A percentile compares a stretch with the other conserved stretches of the same genome.
Conservation (phyloP, 345 rosid genomes). For the Physaria fendleri region DNA sequence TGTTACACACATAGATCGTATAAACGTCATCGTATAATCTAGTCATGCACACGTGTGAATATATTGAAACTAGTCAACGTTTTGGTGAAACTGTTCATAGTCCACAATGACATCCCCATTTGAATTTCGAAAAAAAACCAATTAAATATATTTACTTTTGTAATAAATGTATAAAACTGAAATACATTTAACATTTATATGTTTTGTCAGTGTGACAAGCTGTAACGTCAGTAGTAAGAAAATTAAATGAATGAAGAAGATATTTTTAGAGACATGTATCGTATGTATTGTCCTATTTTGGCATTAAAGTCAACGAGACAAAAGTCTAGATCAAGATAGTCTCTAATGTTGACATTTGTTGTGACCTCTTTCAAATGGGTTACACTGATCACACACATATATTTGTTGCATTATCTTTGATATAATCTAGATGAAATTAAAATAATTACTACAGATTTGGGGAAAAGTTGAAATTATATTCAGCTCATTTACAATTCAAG, state of each 20-base stretch:
- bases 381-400: background rate
- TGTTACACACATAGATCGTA: background rate
- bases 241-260: constrained; percentile 6
- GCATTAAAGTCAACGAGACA: constrained; percentile 30
- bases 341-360: constrained; percentile 24
- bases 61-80: background rate
- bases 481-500: background rate
- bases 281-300: constrained; percentile 18
- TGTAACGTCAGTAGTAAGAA: constrained; percentile 18
- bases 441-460: background rate
- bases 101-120: background rate
- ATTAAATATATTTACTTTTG: too few relatives aligned
- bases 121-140: too few relatives aligned
- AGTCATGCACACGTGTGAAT: constrained; percentile 5
- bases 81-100: background rate
- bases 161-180: too few relatives aligned
- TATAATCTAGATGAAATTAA: background rate
- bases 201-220: constrained; percentile 11
- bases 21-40: background rate
- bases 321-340: constrained; percentile 18
- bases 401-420: background rate
- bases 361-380: constrained; percentile 3
- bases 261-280: constrained; percentile 16
- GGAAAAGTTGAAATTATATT: background rate
- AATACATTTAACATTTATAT: background rate